Percentiles rank a stretch among this genome's conserved stretches.
Conservation (phyloP, 768 basidiomycete species). For the Basidioascus undulatus region DNA sequence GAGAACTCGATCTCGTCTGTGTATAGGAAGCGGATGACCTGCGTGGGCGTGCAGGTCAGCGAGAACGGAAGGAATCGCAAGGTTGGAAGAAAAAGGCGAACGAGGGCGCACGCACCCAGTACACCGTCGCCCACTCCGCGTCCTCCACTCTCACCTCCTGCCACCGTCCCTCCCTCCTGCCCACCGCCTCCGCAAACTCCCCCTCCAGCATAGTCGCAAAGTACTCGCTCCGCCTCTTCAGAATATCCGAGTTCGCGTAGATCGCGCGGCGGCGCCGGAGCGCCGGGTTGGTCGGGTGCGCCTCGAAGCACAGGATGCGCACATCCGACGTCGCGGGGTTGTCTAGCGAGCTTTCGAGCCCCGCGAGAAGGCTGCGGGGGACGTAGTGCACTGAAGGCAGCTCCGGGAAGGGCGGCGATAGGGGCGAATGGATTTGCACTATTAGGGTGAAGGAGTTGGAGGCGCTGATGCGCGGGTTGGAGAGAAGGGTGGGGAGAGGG, state of each 20-base stretch:
- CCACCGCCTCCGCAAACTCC: constrained; percentile 45
- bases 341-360: constrained; percentile 44
- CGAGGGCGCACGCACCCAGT: too few relatives aligned
- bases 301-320: constrained; percentile 11
- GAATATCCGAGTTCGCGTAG: constrained; percentile 56
- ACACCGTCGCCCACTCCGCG: constrained; percentile 50
- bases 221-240: constrained; percentile 49
- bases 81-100: too few relatives aligned
- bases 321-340: constrained; percentile 30
- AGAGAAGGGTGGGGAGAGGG: constrained; percentile 32
- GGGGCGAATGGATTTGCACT: constrained; percentile 45
- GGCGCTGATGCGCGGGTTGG: constrained; percentile 32
- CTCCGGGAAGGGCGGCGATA: constrained; percentile 32
- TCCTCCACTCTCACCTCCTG: too few relatives aligned
- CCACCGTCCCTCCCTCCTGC: too few relatives aligned
- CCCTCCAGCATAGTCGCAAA: constrained; percentile 51
- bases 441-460: constrained; percentile 48
- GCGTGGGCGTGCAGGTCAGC: too few relatives aligned
- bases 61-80: too few relatives aligned
- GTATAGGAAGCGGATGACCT: too few relatives aligned
- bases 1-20: too few relatives aligned
- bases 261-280: constrained; percentile 31
- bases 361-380: constrained; percentile 39
- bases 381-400: constrained; percentile 41
- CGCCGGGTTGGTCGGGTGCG: constrained; percentile 15